A percentile compares a stretch with the other conserved stretches of the same genome.
These are phyloP conservation scores for Metarhizium brunneum DNA, from an alignment of 2,329 filamentous ascomycete genomes.

Conservation along the genomic window DNA sequence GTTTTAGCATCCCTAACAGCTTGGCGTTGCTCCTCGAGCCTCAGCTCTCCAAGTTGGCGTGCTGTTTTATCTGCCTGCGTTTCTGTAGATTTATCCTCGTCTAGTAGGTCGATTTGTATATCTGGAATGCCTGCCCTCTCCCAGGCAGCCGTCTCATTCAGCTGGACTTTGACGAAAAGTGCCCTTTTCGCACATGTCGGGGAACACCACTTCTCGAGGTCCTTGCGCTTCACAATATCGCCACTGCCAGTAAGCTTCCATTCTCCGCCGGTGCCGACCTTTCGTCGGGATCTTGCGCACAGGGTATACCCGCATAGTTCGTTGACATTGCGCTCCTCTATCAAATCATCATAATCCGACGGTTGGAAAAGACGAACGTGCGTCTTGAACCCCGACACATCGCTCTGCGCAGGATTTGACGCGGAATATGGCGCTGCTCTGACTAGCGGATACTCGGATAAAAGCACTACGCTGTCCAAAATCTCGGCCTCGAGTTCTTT, in stretches of 20 bases:
- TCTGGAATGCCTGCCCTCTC: constrained; percentile 54
- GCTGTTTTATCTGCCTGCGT: constrained; percentile 31
- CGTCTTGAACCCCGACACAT: constrained; percentile 55
- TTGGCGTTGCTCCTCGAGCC: constrained; percentile 34
- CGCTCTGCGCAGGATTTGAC: constrained; percentile 42
- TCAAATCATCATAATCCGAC: constrained; percentile 78
- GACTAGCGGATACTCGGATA: constrained; percentile 50
- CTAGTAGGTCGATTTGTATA: constrained; percentile 51
- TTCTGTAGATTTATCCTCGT: constrained; percentile 50
- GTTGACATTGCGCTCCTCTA: constrained; percentile 81
- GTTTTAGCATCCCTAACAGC: constrained; percentile 29
- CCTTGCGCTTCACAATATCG: constrained; percentile 57
- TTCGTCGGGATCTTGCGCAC: constrained; percentile 57
- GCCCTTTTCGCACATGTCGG: constrained; percentile 68
- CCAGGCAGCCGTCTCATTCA: constrained; percentile 80
- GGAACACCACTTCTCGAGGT: constrained; percentile 82
- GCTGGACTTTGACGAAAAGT: constrained; percentile 80
- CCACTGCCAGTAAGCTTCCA: constrained; percentile 55
- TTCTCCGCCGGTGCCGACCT: constrained; percentile 46
- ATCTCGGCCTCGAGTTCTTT: constrained; percentile 71
- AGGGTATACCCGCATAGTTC: constrained; percentile 75
- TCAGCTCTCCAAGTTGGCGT: constrained; percentile 30
- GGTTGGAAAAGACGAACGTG: constrained; percentile 71
- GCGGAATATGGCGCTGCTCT: constrained; percentile 27
- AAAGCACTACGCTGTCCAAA: constrained; percentile 58